Conservation (phyloP, 768 basidiomycete species). For the Clathrus columnatus region DNA sequence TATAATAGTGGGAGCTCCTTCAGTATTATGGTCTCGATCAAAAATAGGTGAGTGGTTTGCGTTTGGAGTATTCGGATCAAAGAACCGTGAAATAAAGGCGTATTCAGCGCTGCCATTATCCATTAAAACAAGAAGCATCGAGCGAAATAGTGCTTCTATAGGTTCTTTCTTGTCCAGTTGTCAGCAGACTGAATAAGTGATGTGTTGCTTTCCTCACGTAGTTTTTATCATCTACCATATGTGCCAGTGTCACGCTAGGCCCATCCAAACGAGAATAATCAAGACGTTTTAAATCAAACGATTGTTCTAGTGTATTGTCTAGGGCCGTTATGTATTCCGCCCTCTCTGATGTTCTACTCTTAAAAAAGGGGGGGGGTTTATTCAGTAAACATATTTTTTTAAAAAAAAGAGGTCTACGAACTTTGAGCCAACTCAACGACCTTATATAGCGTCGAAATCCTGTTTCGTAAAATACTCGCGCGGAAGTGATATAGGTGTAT, state of each 20-base stretch:
- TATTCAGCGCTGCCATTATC: slow-evolving; percentile 94
- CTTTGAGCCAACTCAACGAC: slow-evolving; percentile 72
- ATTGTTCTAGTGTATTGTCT: slow-evolving; percentile 29
- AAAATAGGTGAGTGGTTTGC: slow-evolving; percentile 23
- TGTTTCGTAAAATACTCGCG: slow-evolving; percentile 91
- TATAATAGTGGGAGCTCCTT: slow-evolving; percentile 2
- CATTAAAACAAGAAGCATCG: slow-evolving; percentile 81
- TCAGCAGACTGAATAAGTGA: neutral
- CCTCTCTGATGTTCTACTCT: slow-evolving; percentile 66
- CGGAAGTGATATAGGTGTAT: slow-evolving; percentile 72
- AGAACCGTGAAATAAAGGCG: slow-evolving; percentile 79
- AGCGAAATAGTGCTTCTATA: slow-evolving; percentile 76
- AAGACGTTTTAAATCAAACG: slow-evolving; percentile 48
- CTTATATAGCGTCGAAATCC: slow-evolving; percentile 86
- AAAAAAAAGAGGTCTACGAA: slow-evolving; percentile 20
- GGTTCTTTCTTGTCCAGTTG: slow-evolving; percentile 55
- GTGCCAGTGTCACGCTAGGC: slow-evolving; percentile 71
- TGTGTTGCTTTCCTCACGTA: slow-evolving; percentile 56
- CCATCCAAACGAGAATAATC: slow-evolving; percentile 68
- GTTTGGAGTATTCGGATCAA: slow-evolving; percentile 33
- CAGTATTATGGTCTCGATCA: neutral
- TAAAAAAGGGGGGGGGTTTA: neutral
- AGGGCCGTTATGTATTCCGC: slow-evolving; percentile 49
- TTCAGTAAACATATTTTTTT: neutral
- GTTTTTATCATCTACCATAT: slow-evolving; percentile 81